phyloP scores from a whole-genome alignment of 2,329 filamentous ascomycete species.

The Colletotrichum lupini region DNA sequence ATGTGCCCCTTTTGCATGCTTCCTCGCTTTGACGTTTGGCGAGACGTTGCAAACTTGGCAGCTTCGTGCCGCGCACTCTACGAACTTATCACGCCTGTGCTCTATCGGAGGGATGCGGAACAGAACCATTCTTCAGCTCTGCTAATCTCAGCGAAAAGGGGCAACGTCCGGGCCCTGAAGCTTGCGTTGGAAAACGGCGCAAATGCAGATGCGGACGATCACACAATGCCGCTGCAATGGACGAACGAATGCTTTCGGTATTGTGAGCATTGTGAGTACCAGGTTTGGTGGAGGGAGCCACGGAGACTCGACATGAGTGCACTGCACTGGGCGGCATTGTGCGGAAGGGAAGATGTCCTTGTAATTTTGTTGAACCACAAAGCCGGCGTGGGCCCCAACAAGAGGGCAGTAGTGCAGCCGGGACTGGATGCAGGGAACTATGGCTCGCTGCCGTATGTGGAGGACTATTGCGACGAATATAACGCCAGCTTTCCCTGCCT shows the following conservation, averaged over 20 bases:
- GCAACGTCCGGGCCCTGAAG: conserved; percentile 25
- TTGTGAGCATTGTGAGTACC: conserved; percentile 30
- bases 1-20: conserved; percentile 34
- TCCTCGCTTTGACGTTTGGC: conserved; percentile 33
- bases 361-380: background rate
- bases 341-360: conserved; percentile 8
- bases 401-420: conserved; percentile 18
- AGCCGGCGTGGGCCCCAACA: background rate
- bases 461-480: conserved; percentile 28
- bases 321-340: conserved; percentile 32
- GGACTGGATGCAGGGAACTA: conserved; percentile 25
- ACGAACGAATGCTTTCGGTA: conserved; percentile 32
- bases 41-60: conserved; percentile 30
- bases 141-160: conserved; percentile 23
- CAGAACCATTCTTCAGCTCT: conserved; percentile 29
- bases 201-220: conserved; percentile 45
- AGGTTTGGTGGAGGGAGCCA: conserved; percentile 33
- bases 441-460: conserved; percentile 26
- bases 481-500: conserved; percentile 31
- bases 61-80: conserved; percentile 23
- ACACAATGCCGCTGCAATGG: conserved; percentile 34
- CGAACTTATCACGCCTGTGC: conserved; percentile 23
- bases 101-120: conserved; percentile 23
- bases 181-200: conserved; percentile 48
- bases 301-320: conserved; percentile 26